phyloP scores from a whole-genome alignment of 78 protist genomes.

The Tieghemostelium lacteum region DNA sequence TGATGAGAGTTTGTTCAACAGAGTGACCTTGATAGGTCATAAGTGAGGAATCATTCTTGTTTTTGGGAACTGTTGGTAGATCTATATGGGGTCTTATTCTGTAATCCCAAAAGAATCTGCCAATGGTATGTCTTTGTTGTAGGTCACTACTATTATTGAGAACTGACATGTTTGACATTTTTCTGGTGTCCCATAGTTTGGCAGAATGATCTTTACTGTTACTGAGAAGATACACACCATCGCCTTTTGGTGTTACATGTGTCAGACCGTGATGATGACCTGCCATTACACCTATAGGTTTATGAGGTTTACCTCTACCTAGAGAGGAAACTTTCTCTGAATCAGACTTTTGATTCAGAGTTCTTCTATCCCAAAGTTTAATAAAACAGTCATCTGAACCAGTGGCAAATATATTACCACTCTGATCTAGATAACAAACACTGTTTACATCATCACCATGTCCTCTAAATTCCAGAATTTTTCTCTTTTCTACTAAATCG shows the following conservation, averaged over 20 bases:
- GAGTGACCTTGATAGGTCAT: constrained; percentile 82
- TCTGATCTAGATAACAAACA: constrained; percentile 53
- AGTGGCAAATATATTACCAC: constrained; percentile 42
- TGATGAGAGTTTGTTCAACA: constrained; percentile 81
- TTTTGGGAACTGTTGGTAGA: not conserved
- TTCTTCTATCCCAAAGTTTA: constrained; percentile 86
- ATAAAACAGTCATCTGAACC: constrained; percentile 83
- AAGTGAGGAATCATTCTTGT: constrained; percentile 45
- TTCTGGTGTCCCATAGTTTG: constrained; percentile 91
- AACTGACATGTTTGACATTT: constrained; percentile 18
- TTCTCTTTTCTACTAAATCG: constrained; percentile 39
- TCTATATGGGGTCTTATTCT: not conserved
- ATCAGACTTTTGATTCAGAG: not conserved
- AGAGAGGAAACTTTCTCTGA: too few relatives aligned
- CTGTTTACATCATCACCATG: constrained; percentile 85
- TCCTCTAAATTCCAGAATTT: not conserved
- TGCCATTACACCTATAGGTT: constrained; percentile 69
- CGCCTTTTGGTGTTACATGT: constrained; percentile 77
- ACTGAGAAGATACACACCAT: constrained; percentile 81
- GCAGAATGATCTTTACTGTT: constrained; percentile 85
- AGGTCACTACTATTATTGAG: not conserved
- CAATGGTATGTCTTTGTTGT: not conserved
- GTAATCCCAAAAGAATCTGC: constrained; percentile 47
- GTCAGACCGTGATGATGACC: constrained; percentile 88
- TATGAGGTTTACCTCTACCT: not conserved